phyloP scores from a whole-genome alignment of 148 eudicot genomes.

The Chenopodium formosanum region DNA sequence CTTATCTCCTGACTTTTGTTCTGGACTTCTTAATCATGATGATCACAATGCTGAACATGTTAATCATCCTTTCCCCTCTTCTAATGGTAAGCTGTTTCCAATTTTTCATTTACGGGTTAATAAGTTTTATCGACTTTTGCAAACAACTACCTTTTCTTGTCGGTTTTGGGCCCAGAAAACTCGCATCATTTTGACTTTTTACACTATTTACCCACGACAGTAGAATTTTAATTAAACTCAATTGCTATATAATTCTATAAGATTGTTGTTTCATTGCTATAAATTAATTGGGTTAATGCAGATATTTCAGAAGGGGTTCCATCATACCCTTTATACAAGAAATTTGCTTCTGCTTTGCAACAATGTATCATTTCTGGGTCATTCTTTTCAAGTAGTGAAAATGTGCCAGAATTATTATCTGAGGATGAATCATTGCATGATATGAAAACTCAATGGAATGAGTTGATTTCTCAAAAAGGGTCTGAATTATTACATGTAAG shows the following conservation, averaged over 20 bases:
- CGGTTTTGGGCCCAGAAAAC: too few species aligned
- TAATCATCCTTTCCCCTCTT: neutral
- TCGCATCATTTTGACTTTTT: too few species aligned
- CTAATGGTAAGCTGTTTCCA: neutral
- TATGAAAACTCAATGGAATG: slow-evolving; percentile 51
- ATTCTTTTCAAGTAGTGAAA: slow-evolving; percentile 29
- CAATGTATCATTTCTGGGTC: slow-evolving; percentile 48
- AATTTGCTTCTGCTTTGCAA: slow-evolving; percentile 51
- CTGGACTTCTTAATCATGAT: slow-evolving; percentile 37
- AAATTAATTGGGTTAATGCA: slow-evolving; percentile 16
- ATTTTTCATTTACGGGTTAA: neutral
- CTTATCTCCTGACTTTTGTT: slow-evolving; percentile 49
- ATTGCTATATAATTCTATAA: too few species aligned
- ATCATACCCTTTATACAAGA: slow-evolving; percentile 69
- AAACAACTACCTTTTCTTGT: too few species aligned
- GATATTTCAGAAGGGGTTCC: slow-evolving; percentile 52
- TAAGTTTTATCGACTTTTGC: too few species aligned
- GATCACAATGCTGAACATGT: neutral
- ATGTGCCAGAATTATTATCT: slow-evolving; percentile 19
- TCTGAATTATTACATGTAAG: slow-evolving; percentile 55
- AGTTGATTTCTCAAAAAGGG: slow-evolving; percentile 51
- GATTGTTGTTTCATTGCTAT: too few species aligned
- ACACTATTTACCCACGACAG: too few species aligned
- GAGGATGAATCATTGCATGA: slow-evolving; percentile 38
- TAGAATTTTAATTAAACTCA: too few species aligned